Percentiles rank a stretch among this genome's conserved stretches.
Conservation (phyloP, 1,139 yeast species). For the Geotrichum phurueaensis region DNA sequence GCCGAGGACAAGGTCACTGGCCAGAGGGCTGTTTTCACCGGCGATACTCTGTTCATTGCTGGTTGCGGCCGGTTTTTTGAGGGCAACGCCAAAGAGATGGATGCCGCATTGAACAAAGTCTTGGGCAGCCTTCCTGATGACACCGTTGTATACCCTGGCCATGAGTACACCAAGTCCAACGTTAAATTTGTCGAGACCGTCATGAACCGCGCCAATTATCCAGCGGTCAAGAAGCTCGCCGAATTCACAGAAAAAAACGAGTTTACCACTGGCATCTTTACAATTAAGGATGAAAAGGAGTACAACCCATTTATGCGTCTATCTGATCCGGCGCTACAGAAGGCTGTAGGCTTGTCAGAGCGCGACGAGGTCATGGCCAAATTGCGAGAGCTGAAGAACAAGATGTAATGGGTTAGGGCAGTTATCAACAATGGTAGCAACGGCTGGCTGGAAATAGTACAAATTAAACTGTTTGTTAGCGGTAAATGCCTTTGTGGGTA, state of each 20-base stretch:
- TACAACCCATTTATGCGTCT: slow-evolving; percentile 90
- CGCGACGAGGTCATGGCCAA: slow-evolving; percentile 55
- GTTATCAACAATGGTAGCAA: background rate
- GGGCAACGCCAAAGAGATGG: slow-evolving; percentile 81
- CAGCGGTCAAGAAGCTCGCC: slow-evolving; percentile 51
- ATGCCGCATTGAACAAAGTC: slow-evolving; percentile 52
- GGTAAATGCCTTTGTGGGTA: background rate
- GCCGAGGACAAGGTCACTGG: slow-evolving; percentile 56
- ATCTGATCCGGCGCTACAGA: slow-evolving; percentile 49
- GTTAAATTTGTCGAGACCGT: slow-evolving; percentile 68
- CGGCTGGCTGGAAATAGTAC: background rate
- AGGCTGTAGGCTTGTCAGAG: slow-evolving; percentile 41
- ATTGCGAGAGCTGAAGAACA: slow-evolving; percentile 67
- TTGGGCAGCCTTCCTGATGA: slow-evolving; percentile 59
- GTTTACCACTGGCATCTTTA: slow-evolving; percentile 74
- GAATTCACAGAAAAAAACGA: slow-evolving; percentile 51
- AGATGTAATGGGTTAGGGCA: slow-evolving; percentile 30
- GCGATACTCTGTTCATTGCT: slow-evolving; percentile 87
- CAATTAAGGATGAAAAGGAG: slow-evolving; percentile 72
- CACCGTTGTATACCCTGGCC: slow-evolving; percentile 81
- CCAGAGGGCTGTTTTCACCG: slow-evolving; percentile 79
- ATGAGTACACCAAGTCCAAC: slow-evolving; percentile 85
- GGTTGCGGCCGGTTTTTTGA: slow-evolving; percentile 98
- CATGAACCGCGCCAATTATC: slow-evolving; percentile 38
- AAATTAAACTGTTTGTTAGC: background rate